Base-by-base conservation (phyloP, 192 early-diverging fungal species). In the Linnemannia exigua region DNA sequence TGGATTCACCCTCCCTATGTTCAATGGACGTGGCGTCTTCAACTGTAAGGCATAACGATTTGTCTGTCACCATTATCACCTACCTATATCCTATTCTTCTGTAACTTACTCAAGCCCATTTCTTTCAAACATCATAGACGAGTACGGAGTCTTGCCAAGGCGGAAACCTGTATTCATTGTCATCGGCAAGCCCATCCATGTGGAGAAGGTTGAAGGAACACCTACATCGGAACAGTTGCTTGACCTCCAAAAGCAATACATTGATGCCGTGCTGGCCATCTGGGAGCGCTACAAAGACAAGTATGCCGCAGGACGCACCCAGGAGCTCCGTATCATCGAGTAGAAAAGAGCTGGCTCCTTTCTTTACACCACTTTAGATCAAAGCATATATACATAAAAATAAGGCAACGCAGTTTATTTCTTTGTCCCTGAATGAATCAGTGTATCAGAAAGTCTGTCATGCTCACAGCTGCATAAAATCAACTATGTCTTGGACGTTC, bases 1-100 rank as follows among this genome's bases (percentile, higher is more conserved):
- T 28, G 95, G 95, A 19, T 95, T 93, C 74, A 96, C 95, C 0
- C 66, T 95, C 19, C 90, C 95, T 25, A 77, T 97, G 17, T 95
- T 97, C 82, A 92, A 96, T 71, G 97, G 96, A 19, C 92, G 96
- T 5, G 96, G 97, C 33, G 81, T 97, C 25, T 97, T 97, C 85
- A 95, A 95, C 67, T 97, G 95, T 92, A 89, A 93, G 88, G 28
- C 3, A 28, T 35, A 17, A 31, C 16, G 28, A 67, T 46, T 17
- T 80, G 25, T 74, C 33, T 52, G 1, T 69, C 3, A 7, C 46
- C 33, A 63, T 47, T 72, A 37, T 19, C 47, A n/a, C 25, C 41
- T 67, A 66, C 51, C 9, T 44, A 44, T 44, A 9, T 9, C 20
- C 48, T 70, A 8, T 22, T n/a, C 73, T 48, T 44, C 14, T 47